These are phyloP conservation scores for Rhodotorula toruloides DNA, from an alignment of 768 basidiomycete species.

Conservation along the genomic window DNA sequence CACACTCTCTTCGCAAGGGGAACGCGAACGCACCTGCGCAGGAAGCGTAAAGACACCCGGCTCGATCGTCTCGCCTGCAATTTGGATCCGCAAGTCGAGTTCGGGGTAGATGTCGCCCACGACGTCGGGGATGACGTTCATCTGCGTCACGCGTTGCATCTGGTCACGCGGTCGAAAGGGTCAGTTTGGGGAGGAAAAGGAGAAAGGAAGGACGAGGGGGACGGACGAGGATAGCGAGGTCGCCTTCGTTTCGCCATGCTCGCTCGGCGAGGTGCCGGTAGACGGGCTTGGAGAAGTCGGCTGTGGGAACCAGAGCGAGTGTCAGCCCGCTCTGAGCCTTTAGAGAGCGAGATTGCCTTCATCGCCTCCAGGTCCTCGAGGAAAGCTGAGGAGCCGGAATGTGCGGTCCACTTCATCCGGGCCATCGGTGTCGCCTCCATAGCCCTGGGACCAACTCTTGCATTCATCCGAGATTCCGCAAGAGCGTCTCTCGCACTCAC, in stretches of 20 bases:
- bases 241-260: slow-evolving; percentile 77
- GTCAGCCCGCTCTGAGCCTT: too few species aligned
- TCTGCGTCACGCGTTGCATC: slow-evolving; percentile 91
- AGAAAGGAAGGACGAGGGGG: neutral
- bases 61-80: slow-evolving; percentile 52
- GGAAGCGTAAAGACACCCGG: slow-evolving; percentile 67
- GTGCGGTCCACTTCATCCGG: too few species aligned
- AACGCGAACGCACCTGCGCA: slow-evolving; percentile 56
- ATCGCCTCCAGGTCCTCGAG: too few species aligned
- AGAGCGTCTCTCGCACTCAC: slow-evolving; percentile 51
- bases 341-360: too few species aligned
- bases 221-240: slow-evolving; percentile 72
- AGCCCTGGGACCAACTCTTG: too few species aligned
- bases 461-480: neutral
- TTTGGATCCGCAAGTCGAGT: slow-evolving; percentile 66
- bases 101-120: slow-evolving; percentile 66
- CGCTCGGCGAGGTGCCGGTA: slow-evolving; percentile 78
- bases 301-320: slow-evolving; percentile 30
- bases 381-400: too few species aligned
- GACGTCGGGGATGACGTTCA: slow-evolving; percentile 84
- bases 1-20: neutral
- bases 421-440: too few species aligned
- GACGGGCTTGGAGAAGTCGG: slow-evolving; percentile 53
- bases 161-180: slow-evolving; percentile 43
- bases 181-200: neutral